Base-by-base conservation (phyloP, 106 monocot species). In the Platanthera guangdongensis region DNA sequence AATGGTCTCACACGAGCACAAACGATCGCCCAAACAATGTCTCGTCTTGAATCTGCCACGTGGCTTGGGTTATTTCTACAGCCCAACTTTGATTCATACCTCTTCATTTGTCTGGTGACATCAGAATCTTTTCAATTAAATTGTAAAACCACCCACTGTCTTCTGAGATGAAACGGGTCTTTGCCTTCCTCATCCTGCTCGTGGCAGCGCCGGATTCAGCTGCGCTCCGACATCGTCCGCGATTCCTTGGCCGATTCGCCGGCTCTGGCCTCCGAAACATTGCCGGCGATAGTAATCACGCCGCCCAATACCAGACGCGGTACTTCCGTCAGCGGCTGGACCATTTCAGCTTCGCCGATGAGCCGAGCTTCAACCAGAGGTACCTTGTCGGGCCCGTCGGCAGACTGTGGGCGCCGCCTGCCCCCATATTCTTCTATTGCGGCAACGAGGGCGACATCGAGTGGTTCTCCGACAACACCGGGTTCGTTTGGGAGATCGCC, bases 401-500 rank as follows among this genome's bases (percentile, higher is more conserved):
- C 48, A 52, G 30, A 4, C 30, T 28, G 3, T 83, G 80, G 92
- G 32, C 77, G 49, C 71, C 49, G 14, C 80, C 50, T 8, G 78
- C 76, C 22, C 92, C 95, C 22, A 92, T 92, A 72, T 95, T 92
- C 88, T 95, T 95, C 92, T 92, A 95, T 85, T 95, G 92, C 77
- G 90, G 95, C 54, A 95, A 89, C 80, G 92, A 95, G 78, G 95
- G 92, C 19, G 92, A 92, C 72, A 88, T 95, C 83, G 92, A 88
- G 71, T 95, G 95, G 95, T 95, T 95, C 86, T 84, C 92, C 32
- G 83, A 81, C 55, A 95, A 92, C 80, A 90, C 95, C 25, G 92
- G 95, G 21, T 84, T 95, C 72, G 86, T 95, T 9, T 95, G 95
- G 95, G 95, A 95, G 80, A 77, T 90, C 87, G 95, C 92, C 13